Base-by-base conservation (phyloP, 805 yeast species). In the Zygoascus flipseniorum region DNA sequence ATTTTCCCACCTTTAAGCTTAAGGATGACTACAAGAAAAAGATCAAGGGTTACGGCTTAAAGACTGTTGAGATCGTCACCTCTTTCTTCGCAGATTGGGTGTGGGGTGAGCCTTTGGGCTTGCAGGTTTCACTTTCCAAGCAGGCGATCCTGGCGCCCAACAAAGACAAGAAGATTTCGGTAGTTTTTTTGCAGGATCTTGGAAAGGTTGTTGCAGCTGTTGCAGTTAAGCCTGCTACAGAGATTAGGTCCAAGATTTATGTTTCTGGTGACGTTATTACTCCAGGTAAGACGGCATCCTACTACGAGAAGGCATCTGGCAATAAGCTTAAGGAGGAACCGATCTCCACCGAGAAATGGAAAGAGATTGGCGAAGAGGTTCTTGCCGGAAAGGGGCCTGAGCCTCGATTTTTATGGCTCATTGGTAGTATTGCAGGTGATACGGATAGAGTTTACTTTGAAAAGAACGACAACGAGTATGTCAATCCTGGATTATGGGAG, bases 401-500 rank as follows among this genome's bases (percentile, higher is more conserved):
- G 13, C 26, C 44, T 16, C 8, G 20, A 5, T 18, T 42, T 8
- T 42, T 42, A 23, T 16, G 26, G 20, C 44, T 42, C 6, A 3
- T 42, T 14, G 44, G 44, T 5, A 10, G 19, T 23, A 42, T 42
- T 42, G 13, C 44, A 10, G 31, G 46, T 14, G 45, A 39, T 49
- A 28, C 52, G 26, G 43, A 41, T 16, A 41, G 31, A 8, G 42
- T 16, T 16, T 44, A 23, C 20, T 20, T 44, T 28, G 32, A 26
- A 1, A 26, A 45, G 44, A 54, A 52, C 44, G 57, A 58, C 43
- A 58, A 60, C 42, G 61, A 59, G 16, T 44, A 58, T 20, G 65
- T 61, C 39, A 62, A 62, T 50, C 63, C 65, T 26, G 65, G 64
- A 16, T 42, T 60, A 35, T 60, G 59, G 54, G 37, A 58, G 47